phyloP scores from a whole-genome alignment of 495 filamentous ascomycete species.

The Chaetomium fimeti region DNA sequence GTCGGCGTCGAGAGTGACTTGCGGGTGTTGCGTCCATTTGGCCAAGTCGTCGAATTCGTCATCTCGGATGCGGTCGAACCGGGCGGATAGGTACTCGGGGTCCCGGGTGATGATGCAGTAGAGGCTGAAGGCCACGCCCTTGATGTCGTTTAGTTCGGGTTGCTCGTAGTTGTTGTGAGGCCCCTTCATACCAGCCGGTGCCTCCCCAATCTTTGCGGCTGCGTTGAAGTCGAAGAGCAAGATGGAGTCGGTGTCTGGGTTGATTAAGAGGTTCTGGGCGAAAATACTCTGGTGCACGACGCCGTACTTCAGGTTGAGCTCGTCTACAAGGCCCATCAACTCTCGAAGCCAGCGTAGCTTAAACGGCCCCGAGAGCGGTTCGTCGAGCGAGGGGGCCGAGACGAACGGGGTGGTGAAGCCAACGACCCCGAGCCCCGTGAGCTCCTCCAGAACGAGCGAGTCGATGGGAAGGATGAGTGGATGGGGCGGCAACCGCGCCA shows the following conservation, averaged over 20 bases:
- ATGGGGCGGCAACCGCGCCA: slow-evolving; percentile 19
- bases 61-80: too few species aligned
- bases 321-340: slow-evolving; percentile 41
- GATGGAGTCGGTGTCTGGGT: slow-evolving; percentile 35
- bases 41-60: too few species aligned
- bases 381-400: slow-evolving; percentile 34
- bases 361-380: slow-evolving; percentile 24
- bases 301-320: slow-evolving; percentile 42
- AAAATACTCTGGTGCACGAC: slow-evolving; percentile 45
- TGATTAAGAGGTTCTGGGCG: slow-evolving; percentile 41
- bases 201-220: slow-evolving; percentile 21
- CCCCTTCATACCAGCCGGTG: background rate
- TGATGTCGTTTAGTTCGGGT: slow-evolving; percentile 39
- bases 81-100: too few species aligned
- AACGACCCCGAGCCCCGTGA: slow-evolving; percentile 35
- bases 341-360: slow-evolving; percentile 43
- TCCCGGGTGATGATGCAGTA: too few species aligned
- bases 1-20: too few species aligned
- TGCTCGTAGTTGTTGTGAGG: slow-evolving; percentile 1
- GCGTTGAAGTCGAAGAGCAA: slow-evolving; percentile 45
- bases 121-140: slow-evolving; percentile 26
- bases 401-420: slow-evolving; percentile 45
- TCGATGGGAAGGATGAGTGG: slow-evolving; percentile 41
- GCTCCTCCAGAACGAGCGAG: slow-evolving; percentile 40
- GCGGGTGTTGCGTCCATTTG: too few species aligned